These are phyloP conservation scores for Chytriomyces confervae DNA, from an alignment of 192 early-diverging fungal genomes.

Conservation along the genomic window DNA sequence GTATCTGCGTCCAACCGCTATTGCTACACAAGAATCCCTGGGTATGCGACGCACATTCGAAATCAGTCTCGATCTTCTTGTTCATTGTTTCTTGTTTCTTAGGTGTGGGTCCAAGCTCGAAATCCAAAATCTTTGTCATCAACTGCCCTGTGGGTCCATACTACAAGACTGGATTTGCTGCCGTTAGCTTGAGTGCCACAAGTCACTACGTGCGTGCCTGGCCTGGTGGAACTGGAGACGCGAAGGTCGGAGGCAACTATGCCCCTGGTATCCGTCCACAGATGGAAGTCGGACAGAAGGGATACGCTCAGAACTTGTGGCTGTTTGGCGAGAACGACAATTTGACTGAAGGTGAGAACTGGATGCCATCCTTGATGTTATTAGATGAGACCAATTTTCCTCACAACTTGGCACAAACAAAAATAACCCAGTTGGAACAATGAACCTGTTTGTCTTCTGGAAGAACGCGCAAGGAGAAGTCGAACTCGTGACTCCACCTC, in stretches of 20 bases:
- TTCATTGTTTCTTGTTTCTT: constrained; percentile 28
- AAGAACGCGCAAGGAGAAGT: constrained; percentile 79
- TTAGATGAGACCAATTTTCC: too few relatives aligned
- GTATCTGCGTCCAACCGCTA: constrained; percentile 92
- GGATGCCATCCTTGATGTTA: neutral
- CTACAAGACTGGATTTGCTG: constrained; percentile 92
- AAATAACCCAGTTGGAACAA: constrained; percentile 77
- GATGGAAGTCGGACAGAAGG: constrained; percentile 82
- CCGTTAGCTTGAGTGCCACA: constrained; percentile 85
- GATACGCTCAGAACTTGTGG: constrained; percentile 96
- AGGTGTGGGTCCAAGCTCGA: constrained; percentile 83
- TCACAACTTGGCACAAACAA: neutral
- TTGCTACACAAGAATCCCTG: constrained; percentile 81
- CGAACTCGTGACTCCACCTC: constrained; percentile 88
- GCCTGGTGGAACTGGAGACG: constrained; percentile 93
- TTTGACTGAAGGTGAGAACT: constrained; percentile 74
- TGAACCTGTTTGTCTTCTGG: constrained; percentile 94
- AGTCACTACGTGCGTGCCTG: constrained; percentile 88
- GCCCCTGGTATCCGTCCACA: constrained; percentile 83
- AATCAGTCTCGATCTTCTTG: neutral
- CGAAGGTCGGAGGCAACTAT: constrained; percentile 91
- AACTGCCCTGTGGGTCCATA: constrained; percentile 94
- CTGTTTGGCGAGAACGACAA: constrained; percentile 84
- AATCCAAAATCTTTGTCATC: constrained; percentile 86
- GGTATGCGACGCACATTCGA: constrained; percentile 23